A percentile compares a stretch with the other conserved stretches of the same genome.
These are phyloP conservation scores for Cantharellus anzutake DNA, from an alignment of 768 basidiomycete species.

Conservation along the genomic window DNA sequence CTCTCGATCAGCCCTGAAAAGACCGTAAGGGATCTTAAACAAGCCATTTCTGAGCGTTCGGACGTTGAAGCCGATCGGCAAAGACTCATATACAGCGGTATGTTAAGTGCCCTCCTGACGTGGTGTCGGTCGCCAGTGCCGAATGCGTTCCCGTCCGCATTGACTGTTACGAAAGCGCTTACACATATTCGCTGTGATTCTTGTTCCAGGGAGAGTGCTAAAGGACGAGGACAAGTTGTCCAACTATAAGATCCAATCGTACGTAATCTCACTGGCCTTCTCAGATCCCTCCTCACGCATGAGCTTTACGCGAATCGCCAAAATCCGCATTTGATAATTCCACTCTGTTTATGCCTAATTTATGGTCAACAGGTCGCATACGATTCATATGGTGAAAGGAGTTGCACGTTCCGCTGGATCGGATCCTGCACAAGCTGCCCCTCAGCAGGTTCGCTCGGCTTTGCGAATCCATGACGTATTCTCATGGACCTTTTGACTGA, in stretches of 20 bases:
- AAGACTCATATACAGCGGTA: slow-evolving; percentile 82
- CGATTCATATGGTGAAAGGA: slow-evolving; percentile 88
- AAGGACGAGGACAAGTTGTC: slow-evolving; percentile 76
- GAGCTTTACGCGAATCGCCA: neutral
- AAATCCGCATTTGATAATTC: neutral
- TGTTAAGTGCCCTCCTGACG: slow-evolving; percentile 12
- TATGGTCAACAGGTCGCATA: slow-evolving; percentile 29
- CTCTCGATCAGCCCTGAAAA: slow-evolving; percentile 66
- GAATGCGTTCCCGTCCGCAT: neutral
- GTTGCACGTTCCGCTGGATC: slow-evolving; percentile 26
- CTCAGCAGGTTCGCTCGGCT: slow-evolving; percentile 9
- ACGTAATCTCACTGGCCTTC: neutral
- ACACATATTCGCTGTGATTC: neutral
- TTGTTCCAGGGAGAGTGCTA: slow-evolving; percentile 39
- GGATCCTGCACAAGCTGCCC: slow-evolving; percentile 20
- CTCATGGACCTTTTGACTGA: slow-evolving; percentile 20
- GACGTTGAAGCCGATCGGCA: slow-evolving; percentile 78
- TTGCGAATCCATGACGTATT: slow-evolving; percentile 11
- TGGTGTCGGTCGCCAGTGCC: neutral
- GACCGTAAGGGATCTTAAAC: slow-evolving; percentile 80
- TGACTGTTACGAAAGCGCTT: neutral
- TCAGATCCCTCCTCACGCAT: neutral
- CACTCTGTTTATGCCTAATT: neutral
- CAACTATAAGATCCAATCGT: slow-evolving; percentile 74
- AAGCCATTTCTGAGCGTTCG: slow-evolving; percentile 66